phyloP scores from a whole-genome alignment of 345 rosid genomes.

The Populus simonii region DNA sequence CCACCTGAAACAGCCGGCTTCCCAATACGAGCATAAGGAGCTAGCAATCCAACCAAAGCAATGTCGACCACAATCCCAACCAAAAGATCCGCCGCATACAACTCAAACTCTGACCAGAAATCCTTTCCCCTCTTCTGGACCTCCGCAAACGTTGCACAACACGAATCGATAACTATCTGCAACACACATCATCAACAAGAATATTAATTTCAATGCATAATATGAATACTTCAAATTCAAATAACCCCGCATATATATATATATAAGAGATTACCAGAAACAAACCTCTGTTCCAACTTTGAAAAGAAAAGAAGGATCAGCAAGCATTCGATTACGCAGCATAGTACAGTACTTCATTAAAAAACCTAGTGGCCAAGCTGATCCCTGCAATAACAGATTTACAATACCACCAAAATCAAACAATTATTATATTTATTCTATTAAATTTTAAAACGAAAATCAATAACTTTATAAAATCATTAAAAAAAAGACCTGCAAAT shows the following conservation, averaged over 20 bases:
- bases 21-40: conserved; percentile 88
- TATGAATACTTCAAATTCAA: not conserved
- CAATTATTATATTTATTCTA: not conserved
- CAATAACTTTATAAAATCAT: not conserved
- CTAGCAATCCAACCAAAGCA: conserved; percentile 92
- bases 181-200: not conserved
- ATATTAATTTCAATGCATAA: not conserved
- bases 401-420: not conserved
- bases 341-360: conserved; percentile 60
- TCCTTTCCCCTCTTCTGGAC: conserved; percentile 88
- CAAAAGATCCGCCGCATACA: conserved; percentile 84
- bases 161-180: conserved; percentile 88
- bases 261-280: not conserved
- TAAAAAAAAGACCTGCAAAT: conserved; percentile 52
- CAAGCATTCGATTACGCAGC: conserved; percentile 87
- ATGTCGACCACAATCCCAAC: conserved; percentile 81
- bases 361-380: conserved; percentile 65
- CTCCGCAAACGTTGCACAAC: conserved; percentile 93
- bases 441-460: not conserved
- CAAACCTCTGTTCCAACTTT: conserved; percentile 90
- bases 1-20: conserved; percentile 62
- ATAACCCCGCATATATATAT: not conserved
- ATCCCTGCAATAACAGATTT: conserved; percentile 42
- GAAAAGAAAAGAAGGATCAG: conserved; percentile 94
- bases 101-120: conserved; percentile 92